These are phyloP conservation scores for Thielaviopsis musarum DNA, from an alignment of 2,329 filamentous ascomycete species.

Conservation along the genomic window DNA sequence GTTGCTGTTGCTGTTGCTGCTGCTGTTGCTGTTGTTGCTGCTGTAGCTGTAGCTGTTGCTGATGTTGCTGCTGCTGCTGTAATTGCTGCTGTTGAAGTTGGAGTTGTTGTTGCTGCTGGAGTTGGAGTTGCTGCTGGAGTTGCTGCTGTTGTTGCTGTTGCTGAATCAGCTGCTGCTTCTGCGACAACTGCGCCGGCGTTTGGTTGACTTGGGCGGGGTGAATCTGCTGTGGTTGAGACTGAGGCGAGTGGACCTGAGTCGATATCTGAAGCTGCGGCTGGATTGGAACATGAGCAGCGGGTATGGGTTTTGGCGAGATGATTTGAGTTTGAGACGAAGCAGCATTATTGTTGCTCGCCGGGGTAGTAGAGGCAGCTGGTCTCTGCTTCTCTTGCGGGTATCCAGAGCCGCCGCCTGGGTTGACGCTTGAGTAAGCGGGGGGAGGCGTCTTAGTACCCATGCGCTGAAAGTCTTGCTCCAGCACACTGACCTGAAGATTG, in stretches of 20 bases:
- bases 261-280: slow-evolving; percentile 9
- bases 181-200: not conserved
- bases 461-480: slow-evolving; percentile 74
- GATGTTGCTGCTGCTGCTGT: not conserved
- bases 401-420: slow-evolving; percentile 31
- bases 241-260: slow-evolving; percentile 4
- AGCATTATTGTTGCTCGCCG: slow-evolving; percentile 1
- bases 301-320: slow-evolving; percentile 10
- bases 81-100: not conserved
- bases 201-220: not conserved
- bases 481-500: slow-evolving; percentile 44
- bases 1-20: not conserved
- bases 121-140: not conserved
- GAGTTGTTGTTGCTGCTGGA: not conserved
- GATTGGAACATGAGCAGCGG: slow-evolving; percentile 6
- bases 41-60: not conserved
- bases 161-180: not conserved
- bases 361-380: slow-evolving; percentile 19
- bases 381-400: slow-evolving; percentile 70
- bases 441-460: slow-evolving; percentile 73
- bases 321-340: slow-evolving; percentile 3
- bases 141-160: not conserved
- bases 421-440: slow-evolving; percentile 83
- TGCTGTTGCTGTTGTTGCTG: not conserved
- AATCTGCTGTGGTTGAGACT: slow-evolving; percentile 6